A percentile compares a stretch with the other conserved stretches of the same genome.
Conservation (phyloP, 1,139 yeast species). For the Hemisphaericaspora subhashii region DNA sequence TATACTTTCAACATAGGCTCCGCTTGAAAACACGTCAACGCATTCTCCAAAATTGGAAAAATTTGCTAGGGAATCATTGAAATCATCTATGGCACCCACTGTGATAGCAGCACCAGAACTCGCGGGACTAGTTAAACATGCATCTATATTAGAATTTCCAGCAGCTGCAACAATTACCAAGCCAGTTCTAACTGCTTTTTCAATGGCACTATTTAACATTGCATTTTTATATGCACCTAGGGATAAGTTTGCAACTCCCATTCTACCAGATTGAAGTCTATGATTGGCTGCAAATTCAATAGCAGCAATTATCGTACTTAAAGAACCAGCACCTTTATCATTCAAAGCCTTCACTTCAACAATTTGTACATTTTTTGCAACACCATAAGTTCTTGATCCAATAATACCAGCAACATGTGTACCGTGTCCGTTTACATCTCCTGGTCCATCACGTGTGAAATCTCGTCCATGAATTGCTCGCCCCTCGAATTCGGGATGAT, state of each 20-base stretch:
- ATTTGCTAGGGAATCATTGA: slow-evolving; percentile 62
- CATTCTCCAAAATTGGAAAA: slow-evolving; percentile 90
- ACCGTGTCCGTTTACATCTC: slow-evolving; percentile 73
- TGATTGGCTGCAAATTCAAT: slow-evolving; percentile 72
- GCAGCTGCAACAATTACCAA: slow-evolving; percentile 85
- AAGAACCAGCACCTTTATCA: slow-evolving; percentile 60
- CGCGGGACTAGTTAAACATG: slow-evolving; percentile 81
- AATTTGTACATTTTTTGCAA: slow-evolving; percentile 66
- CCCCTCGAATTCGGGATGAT: slow-evolving; percentile 66
- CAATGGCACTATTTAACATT: slow-evolving; percentile 69
- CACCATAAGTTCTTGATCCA: slow-evolving; percentile 77
- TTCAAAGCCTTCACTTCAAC: slow-evolving; percentile 74
- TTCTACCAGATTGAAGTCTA: slow-evolving; percentile 36
- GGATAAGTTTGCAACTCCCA: slow-evolving; percentile 77
- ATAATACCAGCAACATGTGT: slow-evolving; percentile 90
- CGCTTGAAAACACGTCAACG: slow-evolving; percentile 82
- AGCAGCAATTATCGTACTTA: slow-evolving; percentile 68
- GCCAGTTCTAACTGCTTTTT: slow-evolving; percentile 70
- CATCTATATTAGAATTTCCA: slow-evolving; percentile 76
- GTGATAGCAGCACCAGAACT: slow-evolving; percentile 70
- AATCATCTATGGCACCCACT: slow-evolving; percentile 84
- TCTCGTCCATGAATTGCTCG: slow-evolving; percentile 59
- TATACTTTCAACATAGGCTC: slow-evolving; percentile 61
- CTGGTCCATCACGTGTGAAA: slow-evolving; percentile 59
- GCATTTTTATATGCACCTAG: slow-evolving; percentile 69